Evolutionary conservation across 179 eudicot genomes (phyloP).

Genomic region (Pouteria campechiana): DNA sequence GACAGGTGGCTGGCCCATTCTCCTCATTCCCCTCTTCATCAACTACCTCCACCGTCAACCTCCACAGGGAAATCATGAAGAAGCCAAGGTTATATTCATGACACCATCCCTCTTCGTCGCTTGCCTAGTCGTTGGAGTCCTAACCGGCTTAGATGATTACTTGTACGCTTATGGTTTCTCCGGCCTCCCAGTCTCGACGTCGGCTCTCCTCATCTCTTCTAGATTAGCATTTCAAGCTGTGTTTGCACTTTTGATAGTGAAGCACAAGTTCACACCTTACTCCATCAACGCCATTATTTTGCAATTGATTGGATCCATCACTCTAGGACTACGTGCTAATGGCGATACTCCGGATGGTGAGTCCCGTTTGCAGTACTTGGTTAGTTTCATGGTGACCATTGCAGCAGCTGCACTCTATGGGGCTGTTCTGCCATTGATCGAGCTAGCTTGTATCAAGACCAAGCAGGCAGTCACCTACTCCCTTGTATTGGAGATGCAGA

Average conservation of each 20-base stretch:
- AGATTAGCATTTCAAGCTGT: constrained; percentile 53
- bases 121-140: constrained; percentile 27
- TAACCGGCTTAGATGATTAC: constrained; percentile 50
- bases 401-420: constrained; percentile 8
- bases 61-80: neutral
- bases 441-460: constrained; percentile 4
- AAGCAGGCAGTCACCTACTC: constrained; percentile 4
- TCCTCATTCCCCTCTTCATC: constrained; percentile 28
- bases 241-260: constrained; percentile 38
- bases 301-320: constrained; percentile 8
- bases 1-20: constrained; percentile 73
- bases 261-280: constrained; percentile 15
- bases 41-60: constrained; percentile 24
- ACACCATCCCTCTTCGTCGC: constrained; percentile 9
- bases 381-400: constrained; percentile 5
- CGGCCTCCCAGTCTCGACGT: constrained; percentile 51
- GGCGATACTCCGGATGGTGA: constrained; percentile 3
- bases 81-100: constrained; percentile 19
- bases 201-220: constrained; percentile 43
- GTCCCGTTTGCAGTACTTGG: constrained; percentile 2
- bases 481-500: constrained; percentile 7
- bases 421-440: constrained; percentile 3
- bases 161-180: constrained; percentile 48
- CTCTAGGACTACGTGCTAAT: constrained; percentile 3
- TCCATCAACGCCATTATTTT: constrained; percentile 2